Conservation (phyloP, 2,329 filamentous ascomycete species). For the Alternaria sp. region DNA sequence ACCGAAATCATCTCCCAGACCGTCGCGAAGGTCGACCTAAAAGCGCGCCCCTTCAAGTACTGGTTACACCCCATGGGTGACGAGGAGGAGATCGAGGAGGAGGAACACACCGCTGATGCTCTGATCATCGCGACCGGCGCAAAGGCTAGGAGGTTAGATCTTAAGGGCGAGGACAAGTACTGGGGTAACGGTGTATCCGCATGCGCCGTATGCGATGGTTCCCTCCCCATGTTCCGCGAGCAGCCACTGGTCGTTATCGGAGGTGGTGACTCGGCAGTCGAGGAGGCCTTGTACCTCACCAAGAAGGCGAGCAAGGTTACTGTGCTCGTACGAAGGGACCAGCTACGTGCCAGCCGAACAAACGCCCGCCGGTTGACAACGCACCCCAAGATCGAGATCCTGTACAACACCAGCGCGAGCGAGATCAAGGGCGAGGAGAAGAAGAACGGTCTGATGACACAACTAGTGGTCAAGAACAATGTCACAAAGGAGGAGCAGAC, state of each 20-base stretch:
- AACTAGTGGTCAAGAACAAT: slow-evolving; percentile 83
- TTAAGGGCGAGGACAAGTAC: slow-evolving; percentile 91
- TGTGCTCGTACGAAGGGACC: slow-evolving; percentile 87
- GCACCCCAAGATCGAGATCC: slow-evolving; percentile 90
- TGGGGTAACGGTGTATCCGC: slow-evolving; percentile 98
- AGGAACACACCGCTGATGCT: slow-evolving; percentile 84
- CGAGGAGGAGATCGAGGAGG: slow-evolving; percentile 72
- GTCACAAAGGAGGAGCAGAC: slow-evolving; percentile 78
- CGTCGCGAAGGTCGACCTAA: slow-evolving; percentile 84
- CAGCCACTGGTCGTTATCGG: slow-evolving; percentile 96
- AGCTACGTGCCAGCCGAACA: slow-evolving; percentile 85
- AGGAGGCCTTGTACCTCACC: slow-evolving; percentile 96
- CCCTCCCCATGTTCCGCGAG: slow-evolving; percentile 95
- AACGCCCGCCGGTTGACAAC: slow-evolving; percentile 86
- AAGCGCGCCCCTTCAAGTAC: slow-evolving; percentile 87
- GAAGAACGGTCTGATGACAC: slow-evolving; percentile 80
- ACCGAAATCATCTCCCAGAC: slow-evolving; percentile 95
- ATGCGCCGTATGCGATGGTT: slow-evolving; percentile 96
- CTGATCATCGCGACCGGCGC: slow-evolving; percentile 96
- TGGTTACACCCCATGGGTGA: slow-evolving; percentile 79
- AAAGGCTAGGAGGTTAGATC: slow-evolving; percentile 81
- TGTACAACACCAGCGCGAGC: slow-evolving; percentile 81
- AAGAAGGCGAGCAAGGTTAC: slow-evolving; percentile 97
- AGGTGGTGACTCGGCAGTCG: slow-evolving; percentile 94
- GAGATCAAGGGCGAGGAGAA: slow-evolving; percentile 87